A percentile compares a stretch with the other conserved stretches of the same genome.
Conservation (phyloP, 306 rosid genomes). For the Delonix regia region DNA sequence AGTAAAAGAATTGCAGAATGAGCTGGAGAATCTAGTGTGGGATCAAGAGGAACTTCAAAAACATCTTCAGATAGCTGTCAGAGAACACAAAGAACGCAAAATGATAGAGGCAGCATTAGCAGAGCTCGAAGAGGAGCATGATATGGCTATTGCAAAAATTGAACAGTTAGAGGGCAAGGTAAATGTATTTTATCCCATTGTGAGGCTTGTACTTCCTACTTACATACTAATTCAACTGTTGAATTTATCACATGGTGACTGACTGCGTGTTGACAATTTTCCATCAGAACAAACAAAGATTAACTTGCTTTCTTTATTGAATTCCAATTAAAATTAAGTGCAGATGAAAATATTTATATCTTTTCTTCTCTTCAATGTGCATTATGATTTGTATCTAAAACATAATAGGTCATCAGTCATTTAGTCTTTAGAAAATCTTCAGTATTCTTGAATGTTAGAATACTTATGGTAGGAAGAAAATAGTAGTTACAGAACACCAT, state of each 20-base stretch:
- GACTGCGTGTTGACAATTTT: not conserved
- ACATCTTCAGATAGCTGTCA: slow-evolving; percentile 54
- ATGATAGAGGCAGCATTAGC: slow-evolving; percentile 64
- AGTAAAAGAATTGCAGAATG: slow-evolving; percentile 52
- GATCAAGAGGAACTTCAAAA: slow-evolving; percentile 60
- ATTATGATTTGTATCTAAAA: not conserved
- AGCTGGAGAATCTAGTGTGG: slow-evolving; percentile 57
- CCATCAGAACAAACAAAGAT: not conserved
- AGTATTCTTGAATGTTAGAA: not conserved
- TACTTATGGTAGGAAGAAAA: not conserved
- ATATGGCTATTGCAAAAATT: slow-evolving; percentile 64
- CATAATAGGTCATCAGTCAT: not conserved
- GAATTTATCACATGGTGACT: slow-evolving; percentile 11
- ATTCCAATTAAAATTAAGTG: not conserved
- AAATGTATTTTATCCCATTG: slow-evolving; percentile 27
- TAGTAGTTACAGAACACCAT: not conserved
- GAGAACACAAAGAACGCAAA: slow-evolving; percentile 71
- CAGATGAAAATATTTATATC: not conserved
- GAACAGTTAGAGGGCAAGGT: slow-evolving; percentile 69
- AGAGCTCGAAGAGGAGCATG: slow-evolving; percentile 79
- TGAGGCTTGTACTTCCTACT: not conserved
- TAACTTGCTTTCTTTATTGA: not conserved
- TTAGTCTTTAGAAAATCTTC: not conserved
- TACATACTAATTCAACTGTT: not conserved
- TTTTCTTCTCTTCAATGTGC: not conserved